Evolutionary conservation across 2,329 filamentous ascomycete species (phyloP).

Genomic region (Colletotrichum coccodes): DNA sequence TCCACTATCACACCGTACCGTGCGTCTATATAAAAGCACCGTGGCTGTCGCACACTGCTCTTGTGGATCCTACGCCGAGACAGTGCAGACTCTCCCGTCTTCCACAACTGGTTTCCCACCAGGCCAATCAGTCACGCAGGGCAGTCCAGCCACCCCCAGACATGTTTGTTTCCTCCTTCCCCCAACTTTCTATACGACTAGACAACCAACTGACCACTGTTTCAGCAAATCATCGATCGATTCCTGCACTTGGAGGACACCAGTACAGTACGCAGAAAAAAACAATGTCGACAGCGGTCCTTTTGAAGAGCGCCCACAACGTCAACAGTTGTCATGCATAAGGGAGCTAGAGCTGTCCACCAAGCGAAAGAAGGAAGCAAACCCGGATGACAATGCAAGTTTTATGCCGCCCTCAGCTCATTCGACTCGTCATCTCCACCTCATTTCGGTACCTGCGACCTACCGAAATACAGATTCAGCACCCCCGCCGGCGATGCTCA

Average conservation of each 20-base stretch:
- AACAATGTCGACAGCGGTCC: neutral
- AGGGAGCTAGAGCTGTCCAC: neutral
- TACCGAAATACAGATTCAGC: neutral
- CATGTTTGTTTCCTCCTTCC: conserved; percentile 29
- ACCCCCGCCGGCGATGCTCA: neutral
- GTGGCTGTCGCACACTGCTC: neutral
- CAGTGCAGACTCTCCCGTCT: conserved; percentile 4
- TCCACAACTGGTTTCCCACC: neutral
- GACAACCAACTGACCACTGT: neutral
- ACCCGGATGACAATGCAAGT: neutral
- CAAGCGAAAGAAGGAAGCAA: conserved; percentile 14
- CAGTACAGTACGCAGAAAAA: neutral
- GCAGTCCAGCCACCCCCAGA: neutral
- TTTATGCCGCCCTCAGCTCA: conserved; percentile 9
- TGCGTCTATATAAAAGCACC: conserved; percentile 1
- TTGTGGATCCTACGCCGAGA: neutral
- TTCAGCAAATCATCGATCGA: neutral
- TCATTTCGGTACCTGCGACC: neutral
- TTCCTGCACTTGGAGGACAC: neutral
- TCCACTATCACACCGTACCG: conserved; percentile 29
- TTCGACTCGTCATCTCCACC: neutral
- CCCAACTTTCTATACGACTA: neutral
- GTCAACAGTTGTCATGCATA: conserved; percentile 6
- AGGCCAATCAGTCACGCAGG: neutral
- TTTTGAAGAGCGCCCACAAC: neutral